phyloP scores from a whole-genome alignment of 1,139 yeast genomes.

The Saccharomyces hybrid region DNA sequence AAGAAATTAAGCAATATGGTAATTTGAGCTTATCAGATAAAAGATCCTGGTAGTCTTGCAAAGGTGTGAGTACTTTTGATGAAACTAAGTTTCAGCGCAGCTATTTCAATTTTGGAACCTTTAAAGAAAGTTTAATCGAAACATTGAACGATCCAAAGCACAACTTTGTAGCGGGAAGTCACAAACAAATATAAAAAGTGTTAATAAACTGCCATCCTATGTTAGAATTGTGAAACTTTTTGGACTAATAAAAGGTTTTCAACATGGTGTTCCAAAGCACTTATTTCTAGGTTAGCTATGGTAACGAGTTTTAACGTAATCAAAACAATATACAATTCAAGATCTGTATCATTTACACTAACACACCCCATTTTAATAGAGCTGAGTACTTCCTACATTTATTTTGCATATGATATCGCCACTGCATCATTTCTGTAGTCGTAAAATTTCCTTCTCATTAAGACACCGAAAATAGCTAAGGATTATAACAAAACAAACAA shows the following conservation, averaged over 20 bases:
- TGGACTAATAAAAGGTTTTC: too few species aligned
- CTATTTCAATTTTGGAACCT: neutral
- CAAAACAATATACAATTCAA: too few species aligned
- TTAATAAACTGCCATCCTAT: neutral
- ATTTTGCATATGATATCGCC: neutral
- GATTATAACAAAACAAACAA: neutral
- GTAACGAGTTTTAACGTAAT: neutral
- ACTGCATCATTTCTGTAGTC: neutral
- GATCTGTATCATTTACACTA: neutral
- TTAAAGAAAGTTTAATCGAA: neutral
- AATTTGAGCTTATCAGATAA: too few species aligned
- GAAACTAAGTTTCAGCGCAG: neutral
- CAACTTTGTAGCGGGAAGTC: neutral
- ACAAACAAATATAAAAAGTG: neutral
- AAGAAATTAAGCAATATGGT: too few species aligned
- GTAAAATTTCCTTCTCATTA: neutral
- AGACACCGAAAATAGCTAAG: neutral
- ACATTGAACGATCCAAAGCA: too few species aligned
- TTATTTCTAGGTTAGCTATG: neutral
- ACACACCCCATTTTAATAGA: neutral
- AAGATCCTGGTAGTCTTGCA: too few species aligned
- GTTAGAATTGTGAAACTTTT: neutral
- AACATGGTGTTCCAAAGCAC: neutral
- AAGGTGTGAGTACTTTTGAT: too few species aligned
- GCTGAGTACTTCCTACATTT: neutral